Evolutionary conservation across 768 basidiomycete genomes (phyloP), one percentile per base, ranked within the genome.

Genomic region (Naganishia vishniacii): DNA sequence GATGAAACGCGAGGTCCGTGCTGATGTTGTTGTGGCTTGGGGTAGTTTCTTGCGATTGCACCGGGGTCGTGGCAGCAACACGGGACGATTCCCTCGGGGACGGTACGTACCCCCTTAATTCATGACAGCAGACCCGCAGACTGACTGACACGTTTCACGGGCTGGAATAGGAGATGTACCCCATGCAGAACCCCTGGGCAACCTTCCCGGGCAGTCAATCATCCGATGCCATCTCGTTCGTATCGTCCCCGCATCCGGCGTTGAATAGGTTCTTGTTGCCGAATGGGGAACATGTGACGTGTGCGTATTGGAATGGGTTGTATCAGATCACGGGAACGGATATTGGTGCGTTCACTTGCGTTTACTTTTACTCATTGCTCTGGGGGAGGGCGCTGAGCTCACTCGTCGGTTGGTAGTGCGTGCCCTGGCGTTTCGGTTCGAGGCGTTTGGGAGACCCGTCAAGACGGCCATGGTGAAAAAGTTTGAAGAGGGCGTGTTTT

Each of bases 281-380:
- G 0, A 85, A 87, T 62, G 85, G 88, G 53, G 92, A 81, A 65
- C 87, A 86, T 71, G 89, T 97, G 44, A 85, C 88, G 5, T 97
- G 93, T 74, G 88, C 95, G 11, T 82, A 90, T 18, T 97, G 93
- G 93, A 85, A 86, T 53, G 87, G 91, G 7, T 82, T 89, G 32
- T 92, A 91, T 73, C 89, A 94, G 73, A 90, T 97, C 78, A 94
- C 92, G 2, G 93, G 93, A 32, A 97, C 93, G 6, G 93, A 97
- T 78, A 95, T 97, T 74, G 75, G 77, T 78, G 31, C 64, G 75
- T 61, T 7, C 20, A 32, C 16, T 31, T 2, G n/a, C n/a, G n/a
- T n/a, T n/a, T n/a, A n/a, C n/a, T 41, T 23, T 26, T 48, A 16
- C 32, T 34, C 5, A 31, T 18, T 5, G 4, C 15, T 13, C 31